These are phyloP conservation scores for Colletotrichum sansevieriae DNA, from an alignment of 2,329 filamentous ascomycete genomes.

Conservation along the genomic window DNA sequence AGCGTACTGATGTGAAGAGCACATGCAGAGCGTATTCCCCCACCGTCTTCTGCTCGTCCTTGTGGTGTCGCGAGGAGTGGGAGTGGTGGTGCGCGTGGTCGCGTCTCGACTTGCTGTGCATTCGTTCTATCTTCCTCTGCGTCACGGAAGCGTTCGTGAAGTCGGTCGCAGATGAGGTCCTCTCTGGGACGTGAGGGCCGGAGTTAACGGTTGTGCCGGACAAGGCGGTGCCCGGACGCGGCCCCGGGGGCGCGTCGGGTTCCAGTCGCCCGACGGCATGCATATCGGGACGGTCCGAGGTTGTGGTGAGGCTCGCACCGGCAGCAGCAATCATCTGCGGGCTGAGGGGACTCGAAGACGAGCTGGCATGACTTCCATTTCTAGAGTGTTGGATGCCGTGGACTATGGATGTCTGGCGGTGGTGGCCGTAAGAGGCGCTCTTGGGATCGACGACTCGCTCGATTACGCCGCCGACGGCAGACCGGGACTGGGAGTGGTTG, in stretches of 20 bases:
- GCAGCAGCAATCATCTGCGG: constrained; percentile 85
- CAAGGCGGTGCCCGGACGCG: constrained; percentile 62
- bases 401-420: constrained; percentile 96
- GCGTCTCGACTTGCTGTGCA: constrained; percentile 76
- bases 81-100: constrained; percentile 82
- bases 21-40: constrained; percentile 98
- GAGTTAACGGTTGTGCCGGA: constrained; percentile 57
- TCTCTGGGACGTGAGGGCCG: constrained; percentile 55
- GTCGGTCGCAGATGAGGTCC: constrained; percentile 62
- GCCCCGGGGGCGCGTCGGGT: constrained; percentile 53
- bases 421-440: constrained; percentile 79
- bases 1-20: constrained; percentile 86
- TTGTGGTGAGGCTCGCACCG: constrained; percentile 61
- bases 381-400: constrained; percentile 94
- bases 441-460: constrained; percentile 70
- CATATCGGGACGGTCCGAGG: constrained; percentile 66
- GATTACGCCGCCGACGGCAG: constrained; percentile 56
- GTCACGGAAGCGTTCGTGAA: constrained; percentile 57
- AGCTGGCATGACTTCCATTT: constrained; percentile 88
- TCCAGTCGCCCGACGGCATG: constrained; percentile 62
- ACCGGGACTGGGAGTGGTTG: constrained; percentile 57
- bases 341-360: constrained; percentile 86
- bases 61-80: constrained; percentile 77
- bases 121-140: constrained; percentile 69
- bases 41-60: constrained; percentile 89